Base-by-base conservation (phyloP, 2,329 filamentous ascomycete genomes). In the Cladosporium colombiae region DNA sequence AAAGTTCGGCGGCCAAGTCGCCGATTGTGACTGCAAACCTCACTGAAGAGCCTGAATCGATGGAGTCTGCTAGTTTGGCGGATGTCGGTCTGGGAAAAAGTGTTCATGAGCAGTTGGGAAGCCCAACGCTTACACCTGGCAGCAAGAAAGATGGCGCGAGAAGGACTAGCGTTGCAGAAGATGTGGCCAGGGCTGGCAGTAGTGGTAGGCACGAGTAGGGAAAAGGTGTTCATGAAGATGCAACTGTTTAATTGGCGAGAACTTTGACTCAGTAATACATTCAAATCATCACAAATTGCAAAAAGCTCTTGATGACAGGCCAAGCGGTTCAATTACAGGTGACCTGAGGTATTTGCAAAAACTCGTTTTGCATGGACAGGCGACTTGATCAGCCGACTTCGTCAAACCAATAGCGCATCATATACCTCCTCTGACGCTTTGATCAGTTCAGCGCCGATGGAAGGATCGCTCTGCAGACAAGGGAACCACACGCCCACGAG, bases 51-150 rank as follows among this genome's bases (percentile, higher is more conserved):
- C 73, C 73, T 23, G 67, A 70, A 27, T 49, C 67, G 13, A 56
- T 73, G 11, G 68, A 70, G 3, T 58, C 65, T 65, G 66, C 70
- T 5, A 70, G 66, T 67, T 64, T 68, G 29, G 67, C 68, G 3
- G 70, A 70, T 11, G 53, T 75, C 11, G 67, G 76, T 55, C 77
- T 73, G 61, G 66, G 76, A 56, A 78, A 73, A 58, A 76, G 74
- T 13, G 59, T 78, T 5, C 77, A 79, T 25, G 70, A 71, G 52
- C 70, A 70, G 27, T n/a, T 67, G 6, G 27, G 27, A 7, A 58
- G 62, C 6, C 31, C 18, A 58, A 64, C 14, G 44, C 23, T 35
- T 14, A 52, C 5, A 29, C 49, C 27, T n/a, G 23, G 27, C 14
- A 18, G 23, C 23, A 29, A n/a, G 21, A 46, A 33, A 11, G 59